These are phyloP conservation scores for Globisporangium uncinulatum DNA, from an alignment of 352 stramenopile species.

Conservation along the genomic window DNA sequence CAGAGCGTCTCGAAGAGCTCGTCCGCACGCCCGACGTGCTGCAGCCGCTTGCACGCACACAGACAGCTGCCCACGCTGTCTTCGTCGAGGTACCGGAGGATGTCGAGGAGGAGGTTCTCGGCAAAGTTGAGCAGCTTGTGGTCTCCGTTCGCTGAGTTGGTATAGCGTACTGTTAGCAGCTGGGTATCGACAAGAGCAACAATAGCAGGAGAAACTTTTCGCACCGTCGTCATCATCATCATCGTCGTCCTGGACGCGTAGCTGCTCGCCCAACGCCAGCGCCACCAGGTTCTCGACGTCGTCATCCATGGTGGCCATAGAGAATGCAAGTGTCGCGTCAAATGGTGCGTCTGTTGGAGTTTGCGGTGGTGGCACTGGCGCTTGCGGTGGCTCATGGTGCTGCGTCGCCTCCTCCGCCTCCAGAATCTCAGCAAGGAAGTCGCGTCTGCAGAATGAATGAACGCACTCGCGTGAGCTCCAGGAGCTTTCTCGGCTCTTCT, in stretches of 20 bases:
- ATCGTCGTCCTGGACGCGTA: slow-evolving; percentile 8
- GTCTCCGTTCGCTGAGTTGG: slow-evolving; percentile 16
- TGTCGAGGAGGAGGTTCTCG: slow-evolving; percentile 59
- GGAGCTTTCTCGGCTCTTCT: background rate
- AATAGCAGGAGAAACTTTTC: background rate
- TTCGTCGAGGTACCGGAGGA: slow-evolving; percentile 70
- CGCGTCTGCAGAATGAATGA: slow-evolving; percentile 23
- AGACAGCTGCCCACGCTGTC: slow-evolving; percentile 55
- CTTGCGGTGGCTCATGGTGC: no score
- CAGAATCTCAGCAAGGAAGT: slow-evolving; percentile 72
- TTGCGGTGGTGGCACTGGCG: no score
- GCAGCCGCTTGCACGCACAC: slow-evolving; percentile 48
- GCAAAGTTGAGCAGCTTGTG: slow-evolving; percentile 61
- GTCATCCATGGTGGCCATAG: no score
- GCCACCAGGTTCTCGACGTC: no score
- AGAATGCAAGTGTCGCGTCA: no score
- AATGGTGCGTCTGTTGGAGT: no score
- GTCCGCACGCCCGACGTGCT: slow-evolving; percentile 44
- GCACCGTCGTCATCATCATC: slow-evolving; percentile 11
- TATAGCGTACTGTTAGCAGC: no score
- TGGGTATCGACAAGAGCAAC: background rate
- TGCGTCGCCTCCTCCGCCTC: slow-evolving; percentile 27
- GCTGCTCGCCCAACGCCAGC: no score
- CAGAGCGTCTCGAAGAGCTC: slow-evolving; percentile 64
- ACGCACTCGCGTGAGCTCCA: background rate